Evolutionary conservation across 108 stramenopile genomes (phyloP), one percentile per base, ranked within the genome.

Genomic region (Seminavis robusta): DNA sequence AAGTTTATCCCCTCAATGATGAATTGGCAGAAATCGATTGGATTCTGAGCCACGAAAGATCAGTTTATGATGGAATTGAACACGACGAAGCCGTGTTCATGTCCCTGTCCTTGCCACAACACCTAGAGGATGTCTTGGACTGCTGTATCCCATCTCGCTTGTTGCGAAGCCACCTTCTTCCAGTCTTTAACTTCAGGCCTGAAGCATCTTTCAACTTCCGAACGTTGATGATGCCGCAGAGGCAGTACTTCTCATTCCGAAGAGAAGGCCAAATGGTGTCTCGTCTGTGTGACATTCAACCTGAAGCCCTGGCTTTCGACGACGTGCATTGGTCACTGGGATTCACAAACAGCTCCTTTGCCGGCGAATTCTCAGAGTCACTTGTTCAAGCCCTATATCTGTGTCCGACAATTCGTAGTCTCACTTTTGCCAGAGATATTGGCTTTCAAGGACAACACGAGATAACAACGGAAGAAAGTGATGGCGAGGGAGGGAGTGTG

Each of bases 331-430:
- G 85, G 81, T 63, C 75, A 19, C 67, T 86, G 20, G 68, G 63
- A 3, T 86, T 86, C 59, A 82, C 64, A 4, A 86, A 86, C 27
- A 78, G 76, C 51, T 74, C 72, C 8, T 86, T 82, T 53, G 81
- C 69, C n/a, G 81, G 79, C 1, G 85, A 86, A 47, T 86, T 81
- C 47, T 61, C 72, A 0, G 85, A 86, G 33, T 77, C 81, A 6
- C 76, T 86, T 28, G 72, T 86, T 19, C 76, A 82, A 46, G 63
- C 72, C 11, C 55, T 84, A 16, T 84, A 84, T 52, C 65, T 69
- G 2, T 80, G 76, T 52, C 79, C 83, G 4, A 71, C 53, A 38
- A 76, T 84, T n/a, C 69, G 65, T 26, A 76, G 70, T 5, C 65
- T 79, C 15, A 78, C 83, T n/a, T 84, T 84, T 47, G 39, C 59